Base-by-base conservation (phyloP, 345 rosid genomes). In the Euphorbia lathyris region DNA sequence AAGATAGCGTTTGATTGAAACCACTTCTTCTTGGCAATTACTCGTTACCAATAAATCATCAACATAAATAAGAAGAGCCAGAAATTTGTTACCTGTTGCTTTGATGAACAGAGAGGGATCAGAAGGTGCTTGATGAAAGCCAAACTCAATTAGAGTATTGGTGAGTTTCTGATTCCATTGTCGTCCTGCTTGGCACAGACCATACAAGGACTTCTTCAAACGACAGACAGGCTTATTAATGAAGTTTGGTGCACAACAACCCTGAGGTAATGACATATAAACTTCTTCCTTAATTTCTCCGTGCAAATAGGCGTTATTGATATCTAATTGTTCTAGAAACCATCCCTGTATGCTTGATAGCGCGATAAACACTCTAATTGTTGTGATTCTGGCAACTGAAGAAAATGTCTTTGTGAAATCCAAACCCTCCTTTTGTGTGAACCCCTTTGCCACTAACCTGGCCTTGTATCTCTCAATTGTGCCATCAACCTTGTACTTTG, bases 291-390 rank as follows among this genome's bases (percentile, higher is more conserved):
- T 32, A 0, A 23, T 0, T 0, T 40, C 67, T 0, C 30, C 64
- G 38, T 74, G 43, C 3, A 68, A 29, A 26, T 51, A 74, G 1
- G 65, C 65, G 40, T 62, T 68, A 25, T 22, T 40, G 13, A 63
- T 1, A 5, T 63, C 34, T 8, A 63, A 0, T 22, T 52, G 8
- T 3, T 52, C 22, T 0, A 52, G 19, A 17, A 6, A 16, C 57
- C 10, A 52, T 6, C n/a, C n/a, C 7, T 20, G 2, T 17, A 1
- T 8, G 1, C 9, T 20, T 52, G 57, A 1, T 51, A 16, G 1
- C 0, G n/a, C 57, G 0, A 52, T 1, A 7, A 52, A 52, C 2
- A 7, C 1, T 2, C 10, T 0, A 3, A 52, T 20, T 11, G 57
- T 52, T 4, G 57, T 52, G 0, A 55, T 20, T 22, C n/a, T 4